Base-by-base conservation (phyloP, 164 flowering plant species). In the Stephania yunnanensis region DNA sequence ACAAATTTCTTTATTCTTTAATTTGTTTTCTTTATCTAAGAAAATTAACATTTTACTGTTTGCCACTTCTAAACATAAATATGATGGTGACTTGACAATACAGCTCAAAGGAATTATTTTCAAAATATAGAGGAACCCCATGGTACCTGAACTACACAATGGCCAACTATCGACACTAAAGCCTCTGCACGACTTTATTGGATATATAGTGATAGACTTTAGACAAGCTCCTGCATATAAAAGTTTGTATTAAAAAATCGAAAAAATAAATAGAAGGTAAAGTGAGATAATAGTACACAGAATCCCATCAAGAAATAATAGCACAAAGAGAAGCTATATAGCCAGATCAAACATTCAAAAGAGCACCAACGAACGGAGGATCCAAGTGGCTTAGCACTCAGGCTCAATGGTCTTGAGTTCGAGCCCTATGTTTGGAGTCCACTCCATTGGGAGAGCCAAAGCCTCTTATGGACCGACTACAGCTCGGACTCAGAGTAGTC, bases 161-260 rank as follows among this genome's bases (percentile, higher is more conserved):
- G 97, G 97, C 99, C 99, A 95, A 73, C 85, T 85, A 52, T 90
- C 85, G 44, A 84, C 90, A 64, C 73, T 86, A 83, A 95, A 95
- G 71, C 99, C 98, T 25, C 81, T 89, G 85, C 99, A 95, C 15
- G 99, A 95, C 81, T 95, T 95, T 80, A 95, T 92, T 70, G 99
- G 99, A 77, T 92, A 95, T 70, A 95, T 58, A 22, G 81, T 81
- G 8, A 95, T 90, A n/a, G 94, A 88, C 80, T 85, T 87, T 22
- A 95, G 87, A 76, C 78, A 78, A 71, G 73, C 69, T 68, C 70
- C 70, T 9, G 44, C 75, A 70, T 46, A 66, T 79, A 74, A 45
- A 63, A 31, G 68, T 52, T 73, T 70, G 77, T 74, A 70, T 76
- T 75, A 68, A 20, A 30, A 82, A 89, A 82, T 76, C 44, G 69